phyloP scores from a whole-genome alignment of 2,329 filamentous ascomycete genomes.

The Hypoxylon sp. region DNA sequence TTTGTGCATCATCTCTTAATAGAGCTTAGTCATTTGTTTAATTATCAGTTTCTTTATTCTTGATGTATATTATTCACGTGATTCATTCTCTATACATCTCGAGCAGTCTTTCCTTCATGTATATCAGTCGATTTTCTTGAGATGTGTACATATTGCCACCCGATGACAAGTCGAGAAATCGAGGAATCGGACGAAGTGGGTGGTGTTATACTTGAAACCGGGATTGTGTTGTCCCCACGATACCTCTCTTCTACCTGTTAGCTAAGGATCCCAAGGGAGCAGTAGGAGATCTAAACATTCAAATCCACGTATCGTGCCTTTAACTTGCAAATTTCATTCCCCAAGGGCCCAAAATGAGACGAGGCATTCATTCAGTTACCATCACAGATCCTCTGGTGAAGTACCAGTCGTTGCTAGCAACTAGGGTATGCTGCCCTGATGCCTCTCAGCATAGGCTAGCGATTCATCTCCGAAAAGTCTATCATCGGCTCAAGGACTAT shows the following conservation, averaged over 20 bases:
- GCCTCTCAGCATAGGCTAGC: conserved; percentile 79
- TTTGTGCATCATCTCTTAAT: background rate
- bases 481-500: conserved; percentile 82
- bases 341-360: conserved; percentile 50
- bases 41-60: background rate
- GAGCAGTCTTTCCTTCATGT: background rate
- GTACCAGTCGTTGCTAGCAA: conserved; percentile 78
- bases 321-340: background rate
- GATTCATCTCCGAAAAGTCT: conserved; percentile 82
- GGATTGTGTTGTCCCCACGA: background rate
- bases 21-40: background rate
- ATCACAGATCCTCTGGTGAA: conserved; percentile 82
- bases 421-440: conserved; percentile 76
- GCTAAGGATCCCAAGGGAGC: background rate
- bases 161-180: background rate
- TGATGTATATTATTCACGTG: background rate
- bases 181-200: background rate
- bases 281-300: background rate
- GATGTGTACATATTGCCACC: conserved; percentile 15
- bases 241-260: background rate
- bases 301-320: background rate
- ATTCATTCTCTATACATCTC: background rate
- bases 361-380: conserved; percentile 61
- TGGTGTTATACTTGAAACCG: background rate
- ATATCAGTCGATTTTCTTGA: background rate